phyloP scores from a whole-genome alignment of 768 basidiomycete genomes.

The Sporobolomyces roseus region DNA sequence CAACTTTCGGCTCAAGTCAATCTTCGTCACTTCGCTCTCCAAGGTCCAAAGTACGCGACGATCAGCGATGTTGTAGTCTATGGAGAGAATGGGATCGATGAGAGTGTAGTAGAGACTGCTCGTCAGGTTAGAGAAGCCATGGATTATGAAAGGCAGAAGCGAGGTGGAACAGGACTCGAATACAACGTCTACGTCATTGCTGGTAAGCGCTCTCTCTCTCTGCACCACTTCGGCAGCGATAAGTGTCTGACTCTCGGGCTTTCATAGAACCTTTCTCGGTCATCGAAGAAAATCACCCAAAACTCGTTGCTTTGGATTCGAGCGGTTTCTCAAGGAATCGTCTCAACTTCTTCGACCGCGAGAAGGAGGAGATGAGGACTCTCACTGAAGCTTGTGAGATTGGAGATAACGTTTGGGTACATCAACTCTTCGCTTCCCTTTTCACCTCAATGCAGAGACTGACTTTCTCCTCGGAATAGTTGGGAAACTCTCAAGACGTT shows the following conservation, averaged over 20 bases:
- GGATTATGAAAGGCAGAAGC: conserved; percentile 29
- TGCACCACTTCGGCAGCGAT: not conserved
- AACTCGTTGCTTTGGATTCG: conserved; percentile 49
- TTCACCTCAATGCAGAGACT: not conserved
- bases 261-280: conserved; percentile 49
- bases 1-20: conserved; percentile 26
- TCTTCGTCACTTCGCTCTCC: conserved; percentile 77
- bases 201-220: conserved; percentile 48
- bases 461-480: conserved; percentile 32
- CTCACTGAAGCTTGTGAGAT: conserved; percentile 80
- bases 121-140: conserved; percentile 35
- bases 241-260: not conserved
- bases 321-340: conserved; percentile 44
- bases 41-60: conserved; percentile 78
- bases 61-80: conserved; percentile 88
- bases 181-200: conserved; percentile 78
- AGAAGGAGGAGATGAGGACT: conserved; percentile 85
- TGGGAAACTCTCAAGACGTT: conserved; percentile 80
- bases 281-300: conserved; percentile 48
- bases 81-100: conserved; percentile 58
- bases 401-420: conserved; percentile 48
- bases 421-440: not conserved
- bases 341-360: conserved; percentile 74
- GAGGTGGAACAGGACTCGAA: conserved; percentile 9
- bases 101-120: conserved; percentile 37